Evolutionary conservation across 768 basidiomycete genomes (phyloP).

Genomic region (Rhodotorula taiwanensis): DNA sequence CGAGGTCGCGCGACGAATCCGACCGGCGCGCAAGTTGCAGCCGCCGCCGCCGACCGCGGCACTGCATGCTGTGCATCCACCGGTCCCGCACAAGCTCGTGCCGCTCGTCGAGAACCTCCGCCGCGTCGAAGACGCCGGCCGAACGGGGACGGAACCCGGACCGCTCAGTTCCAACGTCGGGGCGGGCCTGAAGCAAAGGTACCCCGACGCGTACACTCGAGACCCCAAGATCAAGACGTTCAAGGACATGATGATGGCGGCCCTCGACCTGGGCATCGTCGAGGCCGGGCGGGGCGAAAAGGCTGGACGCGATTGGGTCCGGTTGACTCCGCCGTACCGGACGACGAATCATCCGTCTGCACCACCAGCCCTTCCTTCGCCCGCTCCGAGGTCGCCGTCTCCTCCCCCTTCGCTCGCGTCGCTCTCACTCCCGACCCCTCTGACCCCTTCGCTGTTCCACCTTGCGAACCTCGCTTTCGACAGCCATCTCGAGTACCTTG

Average conservation of each 20-base stretch:
- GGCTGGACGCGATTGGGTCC: neutral
- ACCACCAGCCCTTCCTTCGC: no score
- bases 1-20: neutral
- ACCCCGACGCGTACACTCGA: neutral
- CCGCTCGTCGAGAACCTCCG: constrained; percentile 6
- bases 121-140: fast-evolving
- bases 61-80: no score
- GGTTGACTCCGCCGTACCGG: neutral
- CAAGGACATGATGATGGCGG: neutral
- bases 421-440: neutral
- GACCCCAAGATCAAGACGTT: neutral
- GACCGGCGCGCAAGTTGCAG: no score
- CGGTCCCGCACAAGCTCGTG: neutral
- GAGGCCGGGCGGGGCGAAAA: neutral
- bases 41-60: neutral
- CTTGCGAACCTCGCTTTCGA: neutral
- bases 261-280: neutral
- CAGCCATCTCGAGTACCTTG: neutral
- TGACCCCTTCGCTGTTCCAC: constrained; percentile 3
- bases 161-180: neutral
- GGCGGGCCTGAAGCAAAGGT: fast-evolving
- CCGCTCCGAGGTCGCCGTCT: neutral
- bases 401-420: neutral
- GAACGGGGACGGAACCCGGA: fast-evolving
- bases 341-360: no score